phyloP scores from a whole-genome alignment of 257 asterid species.

The Nicotiana sylvestris region DNA sequence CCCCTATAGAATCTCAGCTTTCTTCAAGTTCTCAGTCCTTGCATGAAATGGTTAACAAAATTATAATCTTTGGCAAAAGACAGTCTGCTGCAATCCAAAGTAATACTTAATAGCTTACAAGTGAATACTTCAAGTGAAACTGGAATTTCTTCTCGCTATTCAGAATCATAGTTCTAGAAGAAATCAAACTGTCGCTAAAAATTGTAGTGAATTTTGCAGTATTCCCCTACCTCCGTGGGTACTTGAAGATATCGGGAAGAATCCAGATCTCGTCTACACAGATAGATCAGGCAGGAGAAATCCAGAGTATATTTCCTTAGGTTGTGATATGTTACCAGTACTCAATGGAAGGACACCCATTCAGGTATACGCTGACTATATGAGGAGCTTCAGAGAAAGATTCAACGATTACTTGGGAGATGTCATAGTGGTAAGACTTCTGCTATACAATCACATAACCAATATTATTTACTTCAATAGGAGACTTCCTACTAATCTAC shows the following conservation, averaged over 20 bases:
- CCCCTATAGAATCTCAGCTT: not conserved
- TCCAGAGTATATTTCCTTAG: conserved; percentile 87
- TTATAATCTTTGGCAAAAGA: not conserved
- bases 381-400: conserved; percentile 73
- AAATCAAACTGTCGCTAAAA: not conserved
- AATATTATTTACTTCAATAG: not conserved
- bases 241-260: conserved; percentile 85
- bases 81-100: not conserved
- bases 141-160: not conserved
- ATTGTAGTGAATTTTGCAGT: conserved; percentile 36
- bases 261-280: conserved; percentile 84
- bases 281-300: conserved; percentile 82
- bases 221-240: conserved; percentile 97
- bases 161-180: not conserved
- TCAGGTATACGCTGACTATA: conserved; percentile 80
- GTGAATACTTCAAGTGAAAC: not conserved
- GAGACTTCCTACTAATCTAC: not conserved
- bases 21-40: not conserved
- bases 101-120: not conserved
- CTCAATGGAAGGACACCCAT: conserved; percentile 90
- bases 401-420: conserved; percentile 63
- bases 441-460: conserved; percentile 13
- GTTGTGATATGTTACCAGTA: conserved; percentile 76
- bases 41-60: not conserved
- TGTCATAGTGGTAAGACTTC: conserved; percentile 54